Evolutionary conservation across 441 rosid genomes (phyloP).

Genomic region (Gossypium aridum): DNA sequence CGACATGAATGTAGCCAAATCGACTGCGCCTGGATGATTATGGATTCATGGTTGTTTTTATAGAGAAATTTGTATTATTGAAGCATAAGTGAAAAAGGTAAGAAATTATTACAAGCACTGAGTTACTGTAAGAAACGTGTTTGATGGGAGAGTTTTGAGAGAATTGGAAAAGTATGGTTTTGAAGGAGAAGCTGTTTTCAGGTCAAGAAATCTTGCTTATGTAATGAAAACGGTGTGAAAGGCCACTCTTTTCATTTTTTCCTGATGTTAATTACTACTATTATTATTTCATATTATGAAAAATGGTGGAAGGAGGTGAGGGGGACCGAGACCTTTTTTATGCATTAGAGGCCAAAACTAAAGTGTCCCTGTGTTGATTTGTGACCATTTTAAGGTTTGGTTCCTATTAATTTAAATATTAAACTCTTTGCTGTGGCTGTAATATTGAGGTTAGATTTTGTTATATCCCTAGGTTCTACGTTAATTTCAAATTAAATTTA

Average conservation of each 20-base stretch:
- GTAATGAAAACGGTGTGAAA: background rate
- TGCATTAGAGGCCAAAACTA: background rate
- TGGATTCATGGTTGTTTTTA: conserved; percentile 15
- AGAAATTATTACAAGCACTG: background rate
- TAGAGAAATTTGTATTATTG: background rate
- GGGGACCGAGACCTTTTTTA: background rate
- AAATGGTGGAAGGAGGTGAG: background rate
- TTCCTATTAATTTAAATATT: too few species aligned
- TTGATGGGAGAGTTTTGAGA: background rate
- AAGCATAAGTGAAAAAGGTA: background rate
- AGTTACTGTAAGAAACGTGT: conserved; percentile 14
- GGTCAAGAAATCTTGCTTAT: conserved; percentile 15
- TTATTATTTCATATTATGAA: background rate
- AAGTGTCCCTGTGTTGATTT: too few species aligned
- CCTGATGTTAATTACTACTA: background rate
- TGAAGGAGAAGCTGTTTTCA: conserved; percentile 18
- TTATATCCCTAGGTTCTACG: too few species aligned
- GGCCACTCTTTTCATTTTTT: conserved; percentile 4
- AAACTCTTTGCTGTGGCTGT: background rate
- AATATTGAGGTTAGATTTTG: too few species aligned
- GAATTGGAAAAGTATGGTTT: background rate
- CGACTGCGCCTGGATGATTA: background rate
- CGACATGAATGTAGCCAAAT: conserved; percentile 36
- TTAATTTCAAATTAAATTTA: too few species aligned
- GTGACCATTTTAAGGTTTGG: too few species aligned